phyloP scores from a whole-genome alignment of 169 alveolate genomes.

The Miamiensis avidus region DNA sequence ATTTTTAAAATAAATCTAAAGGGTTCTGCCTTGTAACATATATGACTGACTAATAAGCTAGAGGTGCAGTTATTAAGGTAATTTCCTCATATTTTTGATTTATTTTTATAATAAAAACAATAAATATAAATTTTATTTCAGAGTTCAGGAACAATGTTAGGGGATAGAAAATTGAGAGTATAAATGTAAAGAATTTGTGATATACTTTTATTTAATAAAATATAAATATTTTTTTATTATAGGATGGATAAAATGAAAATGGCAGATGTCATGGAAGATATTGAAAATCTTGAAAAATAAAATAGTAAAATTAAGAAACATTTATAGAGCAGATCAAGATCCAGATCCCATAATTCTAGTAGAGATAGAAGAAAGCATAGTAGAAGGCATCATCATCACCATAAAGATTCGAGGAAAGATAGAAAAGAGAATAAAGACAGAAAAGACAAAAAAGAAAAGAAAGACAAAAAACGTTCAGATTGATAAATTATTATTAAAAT shows the following conservation, averaged over 20 bases:
- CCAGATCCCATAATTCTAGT: background rate
- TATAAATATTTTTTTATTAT: too few relatives aligned
- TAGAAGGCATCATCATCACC: too few relatives aligned
- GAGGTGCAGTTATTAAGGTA: background rate
- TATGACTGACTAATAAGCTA: background rate
- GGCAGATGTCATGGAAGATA: background rate
- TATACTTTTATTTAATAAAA: too few relatives aligned
- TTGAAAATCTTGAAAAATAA: background rate
- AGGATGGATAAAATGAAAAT: background rate
- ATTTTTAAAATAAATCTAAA: too few relatives aligned
- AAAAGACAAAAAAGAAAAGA: background rate
- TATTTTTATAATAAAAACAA: too few relatives aligned
- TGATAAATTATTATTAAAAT: background rate
- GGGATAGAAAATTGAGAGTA: background rate
- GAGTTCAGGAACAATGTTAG: background rate
- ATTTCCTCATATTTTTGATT: too few relatives aligned
- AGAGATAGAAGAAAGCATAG: too few relatives aligned
- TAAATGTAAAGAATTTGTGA: background rate
- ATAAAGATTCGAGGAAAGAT: too few relatives aligned
- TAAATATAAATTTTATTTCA: too few relatives aligned
- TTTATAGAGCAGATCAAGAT: background rate
- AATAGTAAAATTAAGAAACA: too few relatives aligned
- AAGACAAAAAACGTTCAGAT: background rate
- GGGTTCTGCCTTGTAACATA: background rate
- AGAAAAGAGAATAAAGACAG: background rate